Base-by-base conservation (phyloP, 169 alveolate genomes). In the Cytauxzoon felis region DNA sequence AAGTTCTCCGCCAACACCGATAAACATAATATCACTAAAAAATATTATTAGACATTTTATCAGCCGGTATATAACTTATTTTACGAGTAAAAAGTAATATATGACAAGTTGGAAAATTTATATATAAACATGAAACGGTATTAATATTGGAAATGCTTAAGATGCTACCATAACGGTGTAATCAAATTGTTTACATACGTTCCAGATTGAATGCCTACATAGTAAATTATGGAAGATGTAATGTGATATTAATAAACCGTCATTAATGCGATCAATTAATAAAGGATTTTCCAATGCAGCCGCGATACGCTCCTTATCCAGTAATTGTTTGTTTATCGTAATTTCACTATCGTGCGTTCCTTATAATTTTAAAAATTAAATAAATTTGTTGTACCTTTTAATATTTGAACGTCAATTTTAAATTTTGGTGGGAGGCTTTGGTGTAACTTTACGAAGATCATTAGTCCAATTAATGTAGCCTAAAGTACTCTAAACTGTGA, bases 291-390 rank as follows among this genome's bases (percentile, higher is more conserved):
- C 98, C 34, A 92, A 56, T 4, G 99, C 99, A 9, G 99, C 98
- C 33, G 95, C 86, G 6, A 95, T 95, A 78, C 99, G 88, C 76
- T 96, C 99, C 65, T 96, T 96, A 85, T 96, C 99, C 57, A 89
- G 86, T 36, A 96, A 87, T 62, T 95, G 97, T 59, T 95, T 95
- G 75, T 94, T 96, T 21, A 96, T 92, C 29, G 94, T 89, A 3
- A 73, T 66, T 54, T 91, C 97, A 19, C 88, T 81, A 47, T 90
- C 87, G 70, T 96, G 98, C 2, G 96, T 86, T 13, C 98, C 97
- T 29, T 59, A 82, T 72, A 27, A 88, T 73, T 51, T 48, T 66
- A 62, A 21, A 54, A 34, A 40, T 41, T 49, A 6, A 48, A 2
- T 49, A 40, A 8, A 18, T 40, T 1, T n/a, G 1, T 3, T 19